A percentile compares a stretch with the other conserved stretches of the same genome.
Conservation (phyloP, 192 early-diverging fungal genomes). For the Spizellomyces sp. region DNA sequence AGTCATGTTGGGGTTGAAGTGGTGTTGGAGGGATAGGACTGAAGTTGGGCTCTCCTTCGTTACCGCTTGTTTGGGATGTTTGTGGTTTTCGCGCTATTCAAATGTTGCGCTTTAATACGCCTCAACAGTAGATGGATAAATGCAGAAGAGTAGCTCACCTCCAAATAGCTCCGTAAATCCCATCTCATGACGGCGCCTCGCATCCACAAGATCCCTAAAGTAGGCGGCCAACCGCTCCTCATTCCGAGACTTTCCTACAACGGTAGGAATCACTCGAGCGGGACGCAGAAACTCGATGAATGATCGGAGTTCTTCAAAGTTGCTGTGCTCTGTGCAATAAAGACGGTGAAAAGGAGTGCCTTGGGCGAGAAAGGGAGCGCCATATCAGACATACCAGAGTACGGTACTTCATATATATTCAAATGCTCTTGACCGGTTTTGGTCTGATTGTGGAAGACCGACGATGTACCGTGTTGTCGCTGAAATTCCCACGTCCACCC, state of each 20-base stretch:
- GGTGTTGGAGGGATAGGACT: no score
- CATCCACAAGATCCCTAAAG: constrained; percentile 22
- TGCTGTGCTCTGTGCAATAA: constrained; percentile 72
- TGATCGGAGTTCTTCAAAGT: constrained; percentile 74
- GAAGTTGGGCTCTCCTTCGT: no score
- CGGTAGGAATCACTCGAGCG: constrained; percentile 17
- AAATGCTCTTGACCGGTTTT: not conserved
- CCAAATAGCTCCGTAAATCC: constrained; percentile 11
- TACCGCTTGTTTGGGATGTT: no score
- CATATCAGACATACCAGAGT: constrained; percentile 48
- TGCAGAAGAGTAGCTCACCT: not conserved
- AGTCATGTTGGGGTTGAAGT: no score
- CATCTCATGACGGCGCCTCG: not conserved
- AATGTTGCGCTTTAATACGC: no score
- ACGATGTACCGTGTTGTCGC: constrained; percentile 1
- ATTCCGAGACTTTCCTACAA: not conserved
- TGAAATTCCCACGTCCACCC: constrained; percentile 29
- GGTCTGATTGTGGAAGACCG: not conserved
- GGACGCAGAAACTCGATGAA: constrained; percentile 45
- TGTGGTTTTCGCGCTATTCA: no score
- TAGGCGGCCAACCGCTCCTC: not conserved
- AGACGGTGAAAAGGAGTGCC: no score
- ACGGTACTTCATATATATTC: constrained; percentile 59
- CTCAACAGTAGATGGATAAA: no score
- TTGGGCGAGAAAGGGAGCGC: no score